Base-by-base conservation (phyloP, 2,329 filamentous ascomycete genomes). In the Pochonia chlamydosporia region DNA sequence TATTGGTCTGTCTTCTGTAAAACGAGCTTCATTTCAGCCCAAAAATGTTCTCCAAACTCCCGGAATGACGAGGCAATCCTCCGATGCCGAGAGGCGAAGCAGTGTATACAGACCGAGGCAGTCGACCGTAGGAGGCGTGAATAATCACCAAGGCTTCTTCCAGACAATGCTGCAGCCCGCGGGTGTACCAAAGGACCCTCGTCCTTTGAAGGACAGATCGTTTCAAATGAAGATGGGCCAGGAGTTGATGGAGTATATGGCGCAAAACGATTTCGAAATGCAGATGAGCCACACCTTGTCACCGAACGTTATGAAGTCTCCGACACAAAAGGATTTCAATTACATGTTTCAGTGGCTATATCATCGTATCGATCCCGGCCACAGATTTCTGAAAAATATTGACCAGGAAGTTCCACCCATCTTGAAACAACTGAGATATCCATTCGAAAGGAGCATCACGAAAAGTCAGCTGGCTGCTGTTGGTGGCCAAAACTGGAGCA, bases 261-360 rank as follows among this genome's bases (percentile, higher is more conserved):
- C 89, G 1, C 84, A 91, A 48, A 85, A 96, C 65, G 96, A 96
- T 62, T 99, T 97, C 60, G 93, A 99, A 67, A 83, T 96, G 78
- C 91, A 97, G 57, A 96, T 95, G 84, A 96, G 95, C 69, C 88
- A 97, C 64, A 85, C 83, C 2, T 74, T 99, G n/a, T 88, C 89
- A 1, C 85, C 87, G 53, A 96, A 96, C 59, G 87, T 89, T 6
- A 84, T 96, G 63, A 92, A 89, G 59, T 95, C 89, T 37, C 95
- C 93, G 0, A 99, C 92, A 1, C 92, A 97, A 58, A 99, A 99
- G 63, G 93, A 99, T 64, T 99, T 99, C 71, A 93, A 95, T 61
- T 86, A 81, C 67, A 95, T 99, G 78, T 99, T 99, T 62, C 90
- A 97, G 61, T 99, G 92, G 88, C 75, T 99, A 3, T 99, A 99